Conservation (phyloP, 2,329 filamentous ascomycete genomes). For the Boeremia exigua region DNA sequence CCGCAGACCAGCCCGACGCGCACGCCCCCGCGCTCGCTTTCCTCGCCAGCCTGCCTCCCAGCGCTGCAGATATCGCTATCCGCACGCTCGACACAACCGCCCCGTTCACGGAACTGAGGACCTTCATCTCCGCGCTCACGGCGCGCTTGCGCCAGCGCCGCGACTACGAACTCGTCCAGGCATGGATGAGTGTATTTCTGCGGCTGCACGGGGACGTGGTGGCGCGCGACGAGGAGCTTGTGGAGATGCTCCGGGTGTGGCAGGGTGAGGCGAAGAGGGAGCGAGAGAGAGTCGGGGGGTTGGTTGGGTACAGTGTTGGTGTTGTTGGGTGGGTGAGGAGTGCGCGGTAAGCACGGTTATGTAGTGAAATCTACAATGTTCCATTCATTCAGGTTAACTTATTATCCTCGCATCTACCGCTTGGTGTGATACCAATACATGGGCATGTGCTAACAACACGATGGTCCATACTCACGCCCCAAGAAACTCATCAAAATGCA, state of each 20-base stretch:
- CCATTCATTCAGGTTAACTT: too few species aligned
- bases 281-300: conserved; percentile 70
- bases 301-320: conserved; percentile 88
- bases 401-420: too few species aligned
- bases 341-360: conserved; percentile 26
- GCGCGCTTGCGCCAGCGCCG: conserved; percentile 69
- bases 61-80: conserved; percentile 88
- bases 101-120: conserved; percentile 71
- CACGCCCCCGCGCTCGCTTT: conserved; percentile 74
- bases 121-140: conserved; percentile 84
- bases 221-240: conserved; percentile 57
- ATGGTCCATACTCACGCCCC: too few species aligned
- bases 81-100: conserved; percentile 69
- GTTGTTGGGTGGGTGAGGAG: conserved; percentile 81
- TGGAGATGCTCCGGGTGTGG: conserved; percentile 71
- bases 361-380: too few species aligned
- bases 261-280: conserved; percentile 75
- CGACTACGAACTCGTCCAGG: conserved; percentile 93
- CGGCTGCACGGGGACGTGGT: conserved; percentile 74
- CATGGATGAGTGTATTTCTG: conserved; percentile 96
- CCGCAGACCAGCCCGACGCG: conserved; percentile 59
- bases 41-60: conserved; percentile 80
- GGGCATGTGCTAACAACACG: too few species aligned
- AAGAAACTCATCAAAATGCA: too few species aligned
- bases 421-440: too few species aligned